These are phyloP conservation scores for Lepidium sativum DNA, from an alignment of 345 rosid genomes.

Conservation along the genomic window DNA sequence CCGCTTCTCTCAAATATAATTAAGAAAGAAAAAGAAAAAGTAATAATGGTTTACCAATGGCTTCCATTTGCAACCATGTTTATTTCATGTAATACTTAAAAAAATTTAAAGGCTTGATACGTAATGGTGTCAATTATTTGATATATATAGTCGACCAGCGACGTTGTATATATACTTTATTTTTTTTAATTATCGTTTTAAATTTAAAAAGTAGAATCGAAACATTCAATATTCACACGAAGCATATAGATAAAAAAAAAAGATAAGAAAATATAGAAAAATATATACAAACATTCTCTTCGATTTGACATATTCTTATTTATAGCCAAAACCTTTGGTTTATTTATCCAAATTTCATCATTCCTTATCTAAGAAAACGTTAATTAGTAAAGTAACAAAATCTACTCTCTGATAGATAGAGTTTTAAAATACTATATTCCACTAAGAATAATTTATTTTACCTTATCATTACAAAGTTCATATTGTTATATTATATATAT, in stretches of 20 bases:
- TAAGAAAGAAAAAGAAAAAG: not conserved
- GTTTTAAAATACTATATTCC: constrained; percentile 1
- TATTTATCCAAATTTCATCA: not conserved
- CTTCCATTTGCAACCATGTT: not conserved
- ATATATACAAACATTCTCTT: too few species aligned
- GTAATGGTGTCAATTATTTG: not conserved
- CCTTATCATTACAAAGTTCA: not conserved
- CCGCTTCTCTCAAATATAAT: not conserved
- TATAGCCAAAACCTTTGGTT: too few species aligned
- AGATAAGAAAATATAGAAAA: too few species aligned
- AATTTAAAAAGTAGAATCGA: too few species aligned
- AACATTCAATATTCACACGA: too few species aligned
- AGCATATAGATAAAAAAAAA: too few species aligned
- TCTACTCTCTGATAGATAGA: not conserved
- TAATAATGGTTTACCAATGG: not conserved
- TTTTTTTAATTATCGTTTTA: too few species aligned
- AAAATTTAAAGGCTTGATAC: not conserved
- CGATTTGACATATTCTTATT: too few species aligned
- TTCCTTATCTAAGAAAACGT: not conserved
- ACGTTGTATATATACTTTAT: too few species aligned
- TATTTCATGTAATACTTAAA: not conserved
- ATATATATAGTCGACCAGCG: too few species aligned
- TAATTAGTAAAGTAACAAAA: not conserved
- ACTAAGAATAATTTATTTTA: constrained; percentile 1
- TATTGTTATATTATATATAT: not conserved